Evolutionary conservation across 768 basidiomycete species (phyloP), one percentile per base, ranked within the genome.

Genomic region (Boletellus ananiceps): DNA sequence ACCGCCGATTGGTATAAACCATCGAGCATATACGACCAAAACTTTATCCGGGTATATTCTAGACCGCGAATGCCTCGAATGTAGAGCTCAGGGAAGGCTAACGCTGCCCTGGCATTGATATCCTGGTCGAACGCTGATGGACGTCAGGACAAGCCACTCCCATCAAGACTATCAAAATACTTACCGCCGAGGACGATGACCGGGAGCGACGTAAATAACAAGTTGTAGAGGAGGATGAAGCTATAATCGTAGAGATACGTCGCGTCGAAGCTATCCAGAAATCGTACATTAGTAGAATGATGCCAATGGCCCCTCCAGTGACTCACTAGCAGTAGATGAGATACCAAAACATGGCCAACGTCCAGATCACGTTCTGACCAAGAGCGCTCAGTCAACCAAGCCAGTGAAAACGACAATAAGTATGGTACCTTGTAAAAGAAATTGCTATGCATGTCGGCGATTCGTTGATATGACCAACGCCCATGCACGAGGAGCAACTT

Each of bases 21-120:
- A 64, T 98, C 95, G 7, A 81, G 65, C 89, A 97, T 96, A 70
- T 93, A 96, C 47, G 85, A 63, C 92, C 93, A 97, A 71, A 98
- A 98, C 71, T 89, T 93, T 44, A 72, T 54, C 9, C 91, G 82
- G 15, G 93, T 96, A 69, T 96, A 98, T 60, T 96, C 95, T 14
- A 93, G 74, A 18, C 94, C 93, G 14, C 86, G 82, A 54, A 97
- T 96, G 21, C 95, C 95, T 33, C 94, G 85, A 55, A 93, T 76
- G 66, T 98, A 98, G n/a, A 98, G 82, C 58, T 93, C 89, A 5
- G 95, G 95, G 71, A 89, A 96, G 6, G 92, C 93, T 29, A 96
- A 70, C 0, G 90, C 89, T 0, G 90, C 92, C 65, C 83, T 81
- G 16, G 90, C 86, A 62, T 93, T 91, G 59, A 95, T 76, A 66